These are phyloP conservation scores for Binderoboletus segoi DNA, from an alignment of 1,284 basidiomycete species.

Conservation along the genomic window DNA sequence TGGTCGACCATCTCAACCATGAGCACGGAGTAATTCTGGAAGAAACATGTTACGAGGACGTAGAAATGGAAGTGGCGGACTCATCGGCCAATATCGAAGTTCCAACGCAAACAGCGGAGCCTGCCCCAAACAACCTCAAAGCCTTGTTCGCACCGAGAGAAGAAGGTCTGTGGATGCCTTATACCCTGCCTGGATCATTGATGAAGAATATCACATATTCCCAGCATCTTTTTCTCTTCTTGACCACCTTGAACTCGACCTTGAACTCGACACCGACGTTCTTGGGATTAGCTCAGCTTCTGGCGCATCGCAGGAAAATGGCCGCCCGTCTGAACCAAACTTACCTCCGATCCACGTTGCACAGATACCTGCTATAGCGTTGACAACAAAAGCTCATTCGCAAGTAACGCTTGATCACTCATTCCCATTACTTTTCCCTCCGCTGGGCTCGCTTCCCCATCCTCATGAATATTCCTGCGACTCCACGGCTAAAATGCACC, in stretches of 20 bases:
- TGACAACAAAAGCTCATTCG: constrained; percentile 8
- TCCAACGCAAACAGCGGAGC: neutral
- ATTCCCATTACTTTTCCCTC: constrained; percentile 66
- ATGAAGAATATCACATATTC: neutral
- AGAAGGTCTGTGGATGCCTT: constrained; percentile 47
- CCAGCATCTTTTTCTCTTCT: constrained; percentile 65
- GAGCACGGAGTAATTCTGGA: neutral
- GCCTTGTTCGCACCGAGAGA: constrained; percentile 70
- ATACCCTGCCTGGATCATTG: neutral
- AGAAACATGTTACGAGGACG: neutral
- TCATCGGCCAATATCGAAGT: neutral
- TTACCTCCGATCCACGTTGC: neutral
- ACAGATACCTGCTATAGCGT: neutral
- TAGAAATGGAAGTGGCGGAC: constrained; percentile 16
- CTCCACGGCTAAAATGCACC: neutral
- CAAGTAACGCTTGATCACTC: constrained; percentile 47
- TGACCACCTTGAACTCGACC: constrained; percentile 61
- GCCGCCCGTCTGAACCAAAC: neutral
- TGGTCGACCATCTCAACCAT: constrained; percentile 13
- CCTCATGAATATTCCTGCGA: constrained; percentile 1
- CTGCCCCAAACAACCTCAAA: constrained; percentile 48
- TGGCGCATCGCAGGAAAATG: constrained; percentile 3
- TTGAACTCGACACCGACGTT: constrained; percentile 62
- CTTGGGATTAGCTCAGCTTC: constrained; percentile 19
- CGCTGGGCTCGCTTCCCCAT: constrained; percentile 32